Evolutionary conservation across 2,329 filamentous ascomycete genomes (phyloP).

Genomic region (Teratosphaeria pseudoeucalypti): DNA sequence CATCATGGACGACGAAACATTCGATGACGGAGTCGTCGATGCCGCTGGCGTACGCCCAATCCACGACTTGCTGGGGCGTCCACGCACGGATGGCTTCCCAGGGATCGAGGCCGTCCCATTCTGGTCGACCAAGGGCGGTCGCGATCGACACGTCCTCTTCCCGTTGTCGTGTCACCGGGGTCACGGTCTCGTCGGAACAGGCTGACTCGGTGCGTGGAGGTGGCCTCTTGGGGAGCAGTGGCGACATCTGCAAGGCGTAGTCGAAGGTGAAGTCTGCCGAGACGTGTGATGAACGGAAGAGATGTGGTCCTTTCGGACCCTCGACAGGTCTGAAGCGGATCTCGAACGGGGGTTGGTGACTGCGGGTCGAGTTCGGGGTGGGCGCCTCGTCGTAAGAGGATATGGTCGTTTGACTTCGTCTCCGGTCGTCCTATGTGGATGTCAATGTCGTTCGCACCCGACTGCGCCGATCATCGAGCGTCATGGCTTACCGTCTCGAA

Average conservation of each 20-base stretch:
- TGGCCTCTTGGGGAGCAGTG: constrained; percentile 56
- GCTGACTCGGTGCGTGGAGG: constrained; percentile 33
- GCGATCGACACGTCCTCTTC: constrained; percentile 21
- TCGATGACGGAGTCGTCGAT: constrained; percentile 69
- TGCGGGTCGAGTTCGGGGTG: constrained; percentile 57
- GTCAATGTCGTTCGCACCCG: constrained; percentile 7
- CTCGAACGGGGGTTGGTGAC: constrained; percentile 50
- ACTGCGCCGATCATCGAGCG: background rate
- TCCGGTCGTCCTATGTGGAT: constrained; percentile 38
- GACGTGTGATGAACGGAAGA: constrained; percentile 64
- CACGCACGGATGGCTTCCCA: constrained; percentile 45
- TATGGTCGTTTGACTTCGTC: constrained; percentile 72
- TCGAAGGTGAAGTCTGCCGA: constrained; percentile 43
- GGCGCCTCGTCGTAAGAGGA: constrained; percentile 77
- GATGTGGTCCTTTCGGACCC: constrained; percentile 75
- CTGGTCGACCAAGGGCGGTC: constrained; percentile 9
- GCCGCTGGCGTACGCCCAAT: constrained; percentile 77
- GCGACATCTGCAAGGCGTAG: constrained; percentile 57
- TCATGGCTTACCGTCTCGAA: constrained; percentile 55
- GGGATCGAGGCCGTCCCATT: constrained; percentile 6
- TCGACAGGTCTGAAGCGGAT: constrained; percentile 59
- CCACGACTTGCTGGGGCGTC: constrained; percentile 67
- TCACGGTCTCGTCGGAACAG: constrained; percentile 27
- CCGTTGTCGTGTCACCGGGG: constrained; percentile 12
- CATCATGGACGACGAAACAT: constrained; percentile 84